Evolutionary conservation across 495 filamentous ascomycete genomes (phyloP).

Genomic region (Aspergillus mulundensis): DNA sequence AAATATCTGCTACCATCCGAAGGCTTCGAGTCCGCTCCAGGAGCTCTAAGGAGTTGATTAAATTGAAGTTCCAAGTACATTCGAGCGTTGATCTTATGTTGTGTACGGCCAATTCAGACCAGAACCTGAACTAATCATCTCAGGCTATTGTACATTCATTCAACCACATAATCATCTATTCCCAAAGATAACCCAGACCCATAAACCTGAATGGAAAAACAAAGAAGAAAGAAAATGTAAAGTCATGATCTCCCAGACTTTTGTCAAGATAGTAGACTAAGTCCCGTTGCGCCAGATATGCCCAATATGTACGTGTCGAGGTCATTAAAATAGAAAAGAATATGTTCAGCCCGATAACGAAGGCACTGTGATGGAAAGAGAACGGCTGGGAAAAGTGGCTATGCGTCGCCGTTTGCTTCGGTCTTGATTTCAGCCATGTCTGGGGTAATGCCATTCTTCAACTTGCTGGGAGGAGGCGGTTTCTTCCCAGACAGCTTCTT

Average conservation of each 20-base stretch:
- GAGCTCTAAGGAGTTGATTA: background rate
- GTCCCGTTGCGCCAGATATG: slow-evolving; percentile 26
- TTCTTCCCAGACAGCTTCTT: slow-evolving; percentile 41
- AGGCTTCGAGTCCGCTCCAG: background rate
- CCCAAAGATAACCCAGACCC: slow-evolving; percentile 9
- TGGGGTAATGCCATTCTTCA: slow-evolving; percentile 35
- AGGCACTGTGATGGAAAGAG: slow-evolving; percentile 8
- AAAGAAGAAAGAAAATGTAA: slow-evolving; percentile 11
- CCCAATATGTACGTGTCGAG: slow-evolving; percentile 29
- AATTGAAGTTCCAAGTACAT: too few species aligned
- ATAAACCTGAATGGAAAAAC: slow-evolving; percentile 11
- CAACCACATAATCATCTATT: slow-evolving; percentile 20
- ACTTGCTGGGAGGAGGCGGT: slow-evolving; percentile 39
- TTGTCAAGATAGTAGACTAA: slow-evolving; percentile 20
- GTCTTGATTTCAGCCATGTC: slow-evolving; percentile 22
- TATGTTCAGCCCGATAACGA: slow-evolving; percentile 23
- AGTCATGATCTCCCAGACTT: slow-evolving; percentile 21
- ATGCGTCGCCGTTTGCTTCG: slow-evolving; percentile 24
- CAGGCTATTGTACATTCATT: slow-evolving; percentile 18
- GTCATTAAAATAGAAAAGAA: slow-evolving; percentile 20
- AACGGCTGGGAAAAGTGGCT: background rate
- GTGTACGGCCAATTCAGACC: too few species aligned
- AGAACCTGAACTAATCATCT: background rate
- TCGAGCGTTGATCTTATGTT: too few species aligned
- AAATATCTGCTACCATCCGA: background rate